Evolutionary conservation across 257 asterid genomes (phyloP).

Genomic region (Fraxinus excelsior): DNA sequence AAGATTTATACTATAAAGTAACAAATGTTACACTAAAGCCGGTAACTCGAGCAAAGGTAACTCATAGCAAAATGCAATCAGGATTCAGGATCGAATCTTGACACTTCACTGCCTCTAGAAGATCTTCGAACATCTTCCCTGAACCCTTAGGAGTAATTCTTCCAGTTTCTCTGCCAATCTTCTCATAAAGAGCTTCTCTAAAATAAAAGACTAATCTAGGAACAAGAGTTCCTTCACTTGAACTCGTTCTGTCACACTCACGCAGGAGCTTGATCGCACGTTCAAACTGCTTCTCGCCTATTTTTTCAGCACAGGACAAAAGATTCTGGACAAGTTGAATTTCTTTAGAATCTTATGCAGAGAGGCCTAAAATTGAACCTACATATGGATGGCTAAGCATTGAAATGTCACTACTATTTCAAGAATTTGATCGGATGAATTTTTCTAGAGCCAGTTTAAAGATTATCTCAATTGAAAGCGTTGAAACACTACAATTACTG

Average conservation of each 20-base stretch:
- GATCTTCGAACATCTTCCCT: slow-evolving; percentile 10
- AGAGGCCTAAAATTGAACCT: slow-evolving; percentile 22
- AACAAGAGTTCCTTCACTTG: slow-evolving; percentile 18
- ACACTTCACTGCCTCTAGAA: slow-evolving; percentile 23
- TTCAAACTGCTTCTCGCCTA: slow-evolving; percentile 29
- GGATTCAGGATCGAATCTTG: slow-evolving; percentile 7
- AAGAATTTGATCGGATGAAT: slow-evolving; percentile 29
- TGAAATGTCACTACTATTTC: slow-evolving; percentile 16
- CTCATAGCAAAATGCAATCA: slow-evolving; percentile 18
- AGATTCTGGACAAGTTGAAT: slow-evolving; percentile 26
- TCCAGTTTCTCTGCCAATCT: slow-evolving; percentile 29
- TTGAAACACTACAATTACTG: neutral
- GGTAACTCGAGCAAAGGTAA: slow-evolving; percentile 36
- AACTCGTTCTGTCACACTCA: neutral
- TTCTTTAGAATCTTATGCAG: slow-evolving; percentile 29
- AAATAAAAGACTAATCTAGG: slow-evolving; percentile 31
- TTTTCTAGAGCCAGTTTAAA: slow-evolving; percentile 43
- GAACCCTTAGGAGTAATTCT: slow-evolving; percentile 7
- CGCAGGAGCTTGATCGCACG: slow-evolving; percentile 30
- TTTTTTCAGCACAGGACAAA: slow-evolving; percentile 27
- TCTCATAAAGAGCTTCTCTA: slow-evolving; percentile 38
- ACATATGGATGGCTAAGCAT: slow-evolving; percentile 28
- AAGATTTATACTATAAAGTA: no score
- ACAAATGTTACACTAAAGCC: neutral
- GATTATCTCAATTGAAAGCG: slow-evolving; percentile 24